Evolutionary conservation across 2,329 filamentous ascomycete genomes (phyloP), one percentile per base, ranked within the genome.

Genomic region (Cladosporium cucumerinum): DNA sequence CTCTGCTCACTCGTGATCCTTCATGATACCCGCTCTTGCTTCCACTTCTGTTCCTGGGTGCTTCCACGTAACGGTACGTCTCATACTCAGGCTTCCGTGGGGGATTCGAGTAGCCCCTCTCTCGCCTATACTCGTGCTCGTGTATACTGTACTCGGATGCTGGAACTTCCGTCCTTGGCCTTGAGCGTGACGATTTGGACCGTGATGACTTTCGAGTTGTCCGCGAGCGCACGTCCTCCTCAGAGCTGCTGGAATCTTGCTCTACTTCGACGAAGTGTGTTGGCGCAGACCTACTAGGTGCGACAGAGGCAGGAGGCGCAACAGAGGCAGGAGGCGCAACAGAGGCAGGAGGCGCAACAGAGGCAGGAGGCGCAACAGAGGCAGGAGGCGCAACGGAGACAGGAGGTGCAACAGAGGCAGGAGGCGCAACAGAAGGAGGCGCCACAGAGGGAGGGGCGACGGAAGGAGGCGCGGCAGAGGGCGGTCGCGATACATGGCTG

Each of bases 191-290:
- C 7, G 60, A 54, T 14, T 65, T 59, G 3, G 71, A 69, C 18
- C 66, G 66, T 21, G 70, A 67, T 2, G 72, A 68, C 58, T 71
- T 72, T 36, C 68, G 69, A 14, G 72, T 72, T n/a, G 66, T 70
- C n/a, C 69, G 66, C 5, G 73, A 75, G 6, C 69, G 66, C 16
- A 69, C 66, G 52, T 69, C 70, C 39, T 78, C 76, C 69, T 72
- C 74, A 4, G 68, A 61, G 67, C 64, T 71, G n/a, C 61, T 57
- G 28, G 70, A 58, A 69, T 66, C 65, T 10, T 75, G 72, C 21
- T 76, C 76, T 46, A 82, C 81, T 69, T 82, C 78, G 59, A 82
- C 79, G 62, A 81, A 81, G 67, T 81, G 78, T 66, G 74, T 70
- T 67, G 71, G 66, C 59, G 61, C 63, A 63, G 65, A 67, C 63